Evolutionary conservation across 306 rosid species (phyloP), one percentile per base, ranked within the genome.

Genomic region (Hylodesmum podocarpum): DNA sequence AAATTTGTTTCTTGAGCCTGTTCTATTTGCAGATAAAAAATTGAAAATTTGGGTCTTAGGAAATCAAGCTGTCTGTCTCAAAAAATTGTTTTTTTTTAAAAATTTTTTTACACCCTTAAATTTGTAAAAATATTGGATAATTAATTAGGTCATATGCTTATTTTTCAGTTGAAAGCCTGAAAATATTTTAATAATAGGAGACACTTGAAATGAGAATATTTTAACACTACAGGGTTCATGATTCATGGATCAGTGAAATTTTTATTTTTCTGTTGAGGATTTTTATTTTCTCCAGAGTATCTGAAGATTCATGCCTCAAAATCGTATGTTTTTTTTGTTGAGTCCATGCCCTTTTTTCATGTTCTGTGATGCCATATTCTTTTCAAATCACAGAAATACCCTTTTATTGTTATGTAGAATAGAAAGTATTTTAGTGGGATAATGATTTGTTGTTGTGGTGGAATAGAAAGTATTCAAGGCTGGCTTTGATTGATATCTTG

Each of bases 401-500:
- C 14, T 67, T 15, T 72, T 19, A 16, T 55, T 58, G 7, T 51
- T 25, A 54, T 0, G 4, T 54, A 22, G 49, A 72, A 24, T 79
- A 11, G 39, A 59, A 76, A 72, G 70, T 39, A 29, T 11, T 8
- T 13, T 28, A 74, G n/a, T n/a, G n/a, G n/a, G n/a, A n/a, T n/a
- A n/a, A n/a, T n/a, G n/a, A n/a, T n/a, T n/a, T n/a, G n/a, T n/a
- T n/a, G n/a, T n/a, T n/a, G n/a, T n/a, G 1, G 8, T 68, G 28
- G 37, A 67, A 36, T 77, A 11, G 34, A 53, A 80, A 77, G 61
- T 27, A 43, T 11, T 13, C 12, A 47, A 59, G 3, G 71, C 9
- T 36, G 15, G 22, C 66, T 71, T 72, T 66, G 50, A 84, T 53
- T 83, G 49, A 34, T 46, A 64, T 40, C 37, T 49, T 59, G 71